Percentiles rank a stretch among this genome's conserved stretches.
These are phyloP conservation scores for Suaeda aralocaspica DNA, from an alignment of 148 eudicot genomes.

Conservation along the genomic window DNA sequence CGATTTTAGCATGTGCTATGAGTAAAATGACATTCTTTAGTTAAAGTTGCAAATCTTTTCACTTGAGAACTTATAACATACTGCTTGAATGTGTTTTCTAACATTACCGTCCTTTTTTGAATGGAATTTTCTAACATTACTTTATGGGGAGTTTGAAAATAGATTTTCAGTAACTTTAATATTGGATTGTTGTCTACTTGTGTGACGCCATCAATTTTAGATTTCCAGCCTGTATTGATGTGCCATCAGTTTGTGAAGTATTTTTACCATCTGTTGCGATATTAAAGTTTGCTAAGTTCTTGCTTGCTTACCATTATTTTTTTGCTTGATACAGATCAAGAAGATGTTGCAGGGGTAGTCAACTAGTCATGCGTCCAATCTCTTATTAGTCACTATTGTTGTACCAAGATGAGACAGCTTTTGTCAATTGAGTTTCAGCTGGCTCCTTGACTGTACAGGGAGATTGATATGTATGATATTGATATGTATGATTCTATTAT, in stretches of 20 bases:
- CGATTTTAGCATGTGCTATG: too few relatives aligned
- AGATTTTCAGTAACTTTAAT: too few relatives aligned
- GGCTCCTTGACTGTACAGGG: not conserved
- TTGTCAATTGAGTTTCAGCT: not conserved
- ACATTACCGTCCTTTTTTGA: too few relatives aligned
- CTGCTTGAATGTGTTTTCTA: too few relatives aligned
- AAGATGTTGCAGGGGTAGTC: conserved; percentile 33
- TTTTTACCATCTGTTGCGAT: not conserved
- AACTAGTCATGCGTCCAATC: not conserved
- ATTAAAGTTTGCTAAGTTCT: not conserved
- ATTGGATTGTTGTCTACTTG: too few relatives aligned
- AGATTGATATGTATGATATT: too few relatives aligned
- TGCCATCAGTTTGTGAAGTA: not conserved
- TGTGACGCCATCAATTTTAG: too few relatives aligned
- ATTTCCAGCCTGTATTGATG: not conserved
- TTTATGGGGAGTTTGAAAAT: too few relatives aligned
- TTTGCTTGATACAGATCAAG: conserved; percentile 49
- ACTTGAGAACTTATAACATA: too few relatives aligned
- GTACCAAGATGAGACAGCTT: not conserved
- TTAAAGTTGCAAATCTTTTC: too few relatives aligned
- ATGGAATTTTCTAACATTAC: too few relatives aligned
- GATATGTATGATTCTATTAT: not conserved
- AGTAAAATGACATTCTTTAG: too few relatives aligned
- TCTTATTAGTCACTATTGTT: not conserved
- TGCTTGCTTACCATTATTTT: conserved; percentile 11